Evolutionary conservation across 192 early-diverging fungal genomes (phyloP).

Genomic region (Dissophora globulifera): DNA sequence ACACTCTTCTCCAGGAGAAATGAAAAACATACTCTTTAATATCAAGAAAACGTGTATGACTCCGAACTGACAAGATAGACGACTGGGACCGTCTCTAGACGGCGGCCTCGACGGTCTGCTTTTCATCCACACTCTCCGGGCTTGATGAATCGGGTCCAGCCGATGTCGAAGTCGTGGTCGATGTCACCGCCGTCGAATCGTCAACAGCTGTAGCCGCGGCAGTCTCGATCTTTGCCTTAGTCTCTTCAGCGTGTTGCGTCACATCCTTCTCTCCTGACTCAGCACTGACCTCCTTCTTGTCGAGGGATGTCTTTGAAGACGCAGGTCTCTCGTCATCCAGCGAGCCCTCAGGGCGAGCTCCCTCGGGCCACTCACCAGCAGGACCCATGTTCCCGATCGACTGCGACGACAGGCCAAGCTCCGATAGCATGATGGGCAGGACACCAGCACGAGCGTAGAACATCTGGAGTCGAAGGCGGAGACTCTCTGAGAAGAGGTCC

Average conservation of each 20-base stretch:
- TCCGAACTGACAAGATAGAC: too few relatives aligned
- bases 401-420: slow-evolving; percentile 58
- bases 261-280: not conserved
- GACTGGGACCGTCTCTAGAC: not conserved
- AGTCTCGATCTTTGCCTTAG: slow-evolving; percentile 15
- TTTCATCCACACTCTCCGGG: slow-evolving; percentile 30
- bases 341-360: not conserved
- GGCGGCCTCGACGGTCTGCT: not conserved
- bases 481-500: slow-evolving; percentile 89
- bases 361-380: slow-evolving; percentile 41
- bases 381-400: slow-evolving; percentile 52
- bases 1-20: too few relatives aligned
- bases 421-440: slow-evolving; percentile 63
- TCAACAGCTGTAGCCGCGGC: slow-evolving; percentile 8
- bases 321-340: slow-evolving; percentile 8
- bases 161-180: slow-evolving; percentile 17
- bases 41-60: too few relatives aligned
- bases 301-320: slow-evolving; percentile 31
- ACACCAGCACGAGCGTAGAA: slow-evolving; percentile 77
- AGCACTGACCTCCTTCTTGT: not conserved
- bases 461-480: slow-evolving; percentile 90
- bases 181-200: slow-evolving; percentile 4
- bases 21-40: too few relatives aligned
- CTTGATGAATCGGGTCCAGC: slow-evolving; percentile 49
- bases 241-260: not conserved